Conservation (phyloP, 192 early-diverging fungal species). For the Lobosporangium transversale region DNA sequence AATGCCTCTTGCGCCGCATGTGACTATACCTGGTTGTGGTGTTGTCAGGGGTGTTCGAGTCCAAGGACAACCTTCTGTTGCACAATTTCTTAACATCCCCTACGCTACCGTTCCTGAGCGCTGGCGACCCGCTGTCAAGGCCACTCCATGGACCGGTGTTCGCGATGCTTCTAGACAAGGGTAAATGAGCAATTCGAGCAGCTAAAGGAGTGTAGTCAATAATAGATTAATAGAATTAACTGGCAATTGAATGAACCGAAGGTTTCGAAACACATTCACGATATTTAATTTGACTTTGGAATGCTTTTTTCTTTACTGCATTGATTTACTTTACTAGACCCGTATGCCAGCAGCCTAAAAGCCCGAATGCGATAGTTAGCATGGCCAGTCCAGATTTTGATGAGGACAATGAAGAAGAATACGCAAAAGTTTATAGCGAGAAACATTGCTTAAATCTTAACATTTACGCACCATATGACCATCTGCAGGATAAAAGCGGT, state of each 20-base stretch:
- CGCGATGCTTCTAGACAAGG: conserved; percentile 37
- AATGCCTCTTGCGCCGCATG: conserved; percentile 22
- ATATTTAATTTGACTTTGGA: no score
- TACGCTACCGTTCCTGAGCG: conserved; percentile 46
- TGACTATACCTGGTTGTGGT: conserved; percentile 36
- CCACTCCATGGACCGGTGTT: conserved; percentile 26
- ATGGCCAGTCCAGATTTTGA: conserved; percentile 15
- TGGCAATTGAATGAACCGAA: no score
- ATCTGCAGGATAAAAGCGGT: background rate
- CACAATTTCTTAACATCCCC: conserved; percentile 45
- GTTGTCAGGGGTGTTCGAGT: conserved; percentile 8
- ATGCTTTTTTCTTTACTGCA: no score
- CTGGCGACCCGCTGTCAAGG: conserved; percentile 38
- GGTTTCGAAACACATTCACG: no score
- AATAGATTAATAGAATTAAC: no score
- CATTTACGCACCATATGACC: conserved; percentile 48
- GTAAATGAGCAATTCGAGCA: no score
- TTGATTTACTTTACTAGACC: no score
- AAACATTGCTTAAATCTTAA: conserved; percentile 61
- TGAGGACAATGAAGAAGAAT: conserved; percentile 22
- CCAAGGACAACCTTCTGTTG: conserved; percentile 23
- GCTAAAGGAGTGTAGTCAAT: no score
- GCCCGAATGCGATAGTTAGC: conserved; percentile 17
- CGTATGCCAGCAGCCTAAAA: conserved; percentile 28
- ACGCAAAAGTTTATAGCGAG: conserved; percentile 31